Evolutionary conservation across 2,329 filamentous ascomycete genomes (phyloP), one percentile per base, ranked within the genome.

Genomic region (Amphichorda felina): DNA sequence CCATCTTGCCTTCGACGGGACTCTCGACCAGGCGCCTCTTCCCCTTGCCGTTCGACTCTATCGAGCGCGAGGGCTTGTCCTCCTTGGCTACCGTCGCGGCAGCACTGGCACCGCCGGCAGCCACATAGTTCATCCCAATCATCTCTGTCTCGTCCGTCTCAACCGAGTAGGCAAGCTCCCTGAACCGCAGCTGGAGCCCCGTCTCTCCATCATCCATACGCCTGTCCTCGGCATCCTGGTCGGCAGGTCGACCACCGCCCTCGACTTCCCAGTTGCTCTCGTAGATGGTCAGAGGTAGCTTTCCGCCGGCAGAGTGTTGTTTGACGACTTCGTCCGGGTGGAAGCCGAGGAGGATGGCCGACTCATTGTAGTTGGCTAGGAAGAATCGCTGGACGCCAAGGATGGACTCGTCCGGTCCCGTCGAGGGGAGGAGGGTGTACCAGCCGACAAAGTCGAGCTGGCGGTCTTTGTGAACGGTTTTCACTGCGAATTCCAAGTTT

Each of bases 61-160:
- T 57, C 27, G 62, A 59, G 31, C 54, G 53, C 30, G 51, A 50
- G 3, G 54, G 52, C n/a, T 60, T 52, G 38, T 65, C 64, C 38
- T 66, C 63, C 46, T 57, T 61, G 37, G 48, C 43, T 8, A 48
- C 44, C 19, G 75, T 63, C 22, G 75, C 75, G 9, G 82, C 78
- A 17, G 87, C 88, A 49, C 84, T 89, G 33, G 83, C 84, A 32
- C 82, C 83, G 27, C 83, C 85, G 35, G 80, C 85, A 1, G 89
- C 88, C 15, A 98, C 82, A 45, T 88, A 94, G 57, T 95, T 87
- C 50, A 98, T 84, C 46, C 84, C 83, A 45, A 98, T 96, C 87
- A 95, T 95, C 58, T 98, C 91, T 2, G 88, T 88, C 56, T 96
- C 88, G 8, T 85, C 86, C 0, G 88, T 94, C 60, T 96, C 91